Conservation (phyloP, 495 filamentous ascomycete genomes). For the Lichenothelia convexa region DNA sequence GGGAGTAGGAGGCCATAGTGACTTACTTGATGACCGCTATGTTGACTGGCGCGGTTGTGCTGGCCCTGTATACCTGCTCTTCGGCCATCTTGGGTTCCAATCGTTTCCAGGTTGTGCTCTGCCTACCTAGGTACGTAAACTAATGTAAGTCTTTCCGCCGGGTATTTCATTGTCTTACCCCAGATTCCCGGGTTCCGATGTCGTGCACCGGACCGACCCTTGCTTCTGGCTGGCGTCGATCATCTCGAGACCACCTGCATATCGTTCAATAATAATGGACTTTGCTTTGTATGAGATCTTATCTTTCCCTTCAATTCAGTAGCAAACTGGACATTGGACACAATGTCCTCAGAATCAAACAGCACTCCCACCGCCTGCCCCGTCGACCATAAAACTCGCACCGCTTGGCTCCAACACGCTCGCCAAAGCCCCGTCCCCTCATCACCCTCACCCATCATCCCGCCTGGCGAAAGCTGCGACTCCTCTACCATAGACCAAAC, state of each 20-base stretch:
- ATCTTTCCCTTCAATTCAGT: neutral
- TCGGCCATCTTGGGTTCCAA: slow-evolving; percentile 31
- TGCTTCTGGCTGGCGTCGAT: neutral
- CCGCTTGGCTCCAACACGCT: slow-evolving; percentile 53
- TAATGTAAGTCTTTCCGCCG: too few relatives aligned
- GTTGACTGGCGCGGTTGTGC: slow-evolving; percentile 93
- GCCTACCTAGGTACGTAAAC: too few relatives aligned
- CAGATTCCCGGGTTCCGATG: too few relatives aligned
- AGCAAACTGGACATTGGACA: too few relatives aligned
- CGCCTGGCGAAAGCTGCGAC: slow-evolving; percentile 13
- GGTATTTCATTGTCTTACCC: too few relatives aligned
- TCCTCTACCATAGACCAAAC: slow-evolving; percentile 14
- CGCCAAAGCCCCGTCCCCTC: slow-evolving; percentile 12
- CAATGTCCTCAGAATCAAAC: slow-evolving; percentile 17
- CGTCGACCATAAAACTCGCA: slow-evolving; percentile 72
- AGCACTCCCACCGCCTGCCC: slow-evolving; percentile 41
- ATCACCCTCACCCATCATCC: slow-evolving; percentile 9
- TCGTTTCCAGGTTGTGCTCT: too few relatives aligned
- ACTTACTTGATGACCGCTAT: slow-evolving; percentile 94
- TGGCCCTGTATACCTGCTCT: slow-evolving; percentile 58
- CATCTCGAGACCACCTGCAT: neutral
- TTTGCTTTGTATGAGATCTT: too few relatives aligned
- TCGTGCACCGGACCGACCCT: neutral
- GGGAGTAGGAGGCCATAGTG: slow-evolving; percentile 6
- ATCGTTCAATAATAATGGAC: too few relatives aligned